Conservation (phyloP, 192 early-diverging fungal species). For the Tieghemiomyces parasiticus region DNA sequence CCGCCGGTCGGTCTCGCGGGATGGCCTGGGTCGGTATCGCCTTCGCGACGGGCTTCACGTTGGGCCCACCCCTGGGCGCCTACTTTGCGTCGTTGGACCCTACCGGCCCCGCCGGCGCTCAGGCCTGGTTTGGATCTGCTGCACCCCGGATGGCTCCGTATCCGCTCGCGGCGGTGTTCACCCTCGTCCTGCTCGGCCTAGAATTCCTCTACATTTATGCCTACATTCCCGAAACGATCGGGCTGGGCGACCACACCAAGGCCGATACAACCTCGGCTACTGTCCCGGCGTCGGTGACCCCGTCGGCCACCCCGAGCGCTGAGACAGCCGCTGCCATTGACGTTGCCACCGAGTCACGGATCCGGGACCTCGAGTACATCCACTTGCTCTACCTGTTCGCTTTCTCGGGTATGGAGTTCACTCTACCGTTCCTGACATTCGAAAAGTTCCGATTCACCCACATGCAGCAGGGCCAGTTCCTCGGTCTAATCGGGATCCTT, state of each 20-base stretch:
- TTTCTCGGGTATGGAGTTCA: slow-evolving; percentile 99
- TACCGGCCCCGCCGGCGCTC: slow-evolving; percentile 1
- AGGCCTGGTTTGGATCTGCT: slow-evolving; percentile 14
- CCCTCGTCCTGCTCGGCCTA: slow-evolving; percentile 59
- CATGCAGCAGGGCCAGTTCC: slow-evolving; percentile 72
- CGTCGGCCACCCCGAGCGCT: background rate
- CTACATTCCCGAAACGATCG: slow-evolving; percentile 60
- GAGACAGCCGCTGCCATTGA: background rate
- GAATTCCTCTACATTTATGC: slow-evolving; percentile 68
- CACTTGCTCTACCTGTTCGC: slow-evolving; percentile 84
- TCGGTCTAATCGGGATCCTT: slow-evolving; percentile 77
- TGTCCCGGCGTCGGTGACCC: background rate
- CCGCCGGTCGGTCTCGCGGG: slow-evolving; percentile 53
- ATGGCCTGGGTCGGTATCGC: slow-evolving; percentile 93
- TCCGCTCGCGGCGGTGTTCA: slow-evolving; percentile 78
- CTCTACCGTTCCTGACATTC: slow-evolving; percentile 88
- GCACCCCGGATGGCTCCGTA: slow-evolving; percentile 34
- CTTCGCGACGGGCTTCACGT: slow-evolving; percentile 89
- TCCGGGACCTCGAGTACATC: slow-evolving; percentile 41
- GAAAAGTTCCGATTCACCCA: slow-evolving; percentile 78
- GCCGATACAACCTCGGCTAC: background rate
- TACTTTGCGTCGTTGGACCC: slow-evolving; percentile 39
- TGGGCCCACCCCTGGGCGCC: slow-evolving; percentile 83
- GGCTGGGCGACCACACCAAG: slow-evolving; percentile 15
- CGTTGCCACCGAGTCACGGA: too few relatives aligned